Evolutionary conservation across 345 rosid species (phyloP), one percentile per base, ranked within the genome.

Genomic region (Clarkia xantiana): DNA sequence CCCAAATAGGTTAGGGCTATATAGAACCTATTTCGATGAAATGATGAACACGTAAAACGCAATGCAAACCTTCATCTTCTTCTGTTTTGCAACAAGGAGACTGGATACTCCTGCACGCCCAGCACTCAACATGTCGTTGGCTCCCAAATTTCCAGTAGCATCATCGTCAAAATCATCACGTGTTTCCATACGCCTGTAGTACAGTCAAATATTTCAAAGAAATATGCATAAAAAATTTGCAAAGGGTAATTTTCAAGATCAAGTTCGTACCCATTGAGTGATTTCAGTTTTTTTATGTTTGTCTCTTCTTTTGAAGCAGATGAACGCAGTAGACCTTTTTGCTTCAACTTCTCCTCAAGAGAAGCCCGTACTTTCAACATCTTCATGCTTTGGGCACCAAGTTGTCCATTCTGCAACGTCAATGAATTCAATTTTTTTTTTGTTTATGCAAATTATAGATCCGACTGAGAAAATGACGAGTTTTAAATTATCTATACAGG

Each of bases 331-430:
- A 64, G 63, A 57, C 79, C 80, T 55, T 67, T 80, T 67, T 70
- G 74, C 74, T 72, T 90, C 67, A 85, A 53, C 54, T 79, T 90
- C 66, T 81, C 86, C 55, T 83, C 94, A 40, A 90, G 81, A 15
- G 78, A 80, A 40, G 96, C 96, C 74, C 97, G 73, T 19, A 83
- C 70, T 62, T 75, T 76, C 46, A 90, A 55, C 96, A 90, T 90
- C 69, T 86, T 76, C 73, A 58, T 67, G 73, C 97, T 85, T 61
- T 82, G 82, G 13, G 69, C 45, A 67, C 77, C 81, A 66, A 79
- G 76, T 56, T 71, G 71, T 63, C 70, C 72, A 41, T 51, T 71
- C 95, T 81, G 80, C 71, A 58, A 29, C 36, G 9, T 23, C 1
- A 29, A 29, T 29, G 36, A 10, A 29, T 29, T 29, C 36, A 29